Conservation (phyloP, 1,284 basidiomycete genomes). For the Kwoniella shivajii region DNA sequence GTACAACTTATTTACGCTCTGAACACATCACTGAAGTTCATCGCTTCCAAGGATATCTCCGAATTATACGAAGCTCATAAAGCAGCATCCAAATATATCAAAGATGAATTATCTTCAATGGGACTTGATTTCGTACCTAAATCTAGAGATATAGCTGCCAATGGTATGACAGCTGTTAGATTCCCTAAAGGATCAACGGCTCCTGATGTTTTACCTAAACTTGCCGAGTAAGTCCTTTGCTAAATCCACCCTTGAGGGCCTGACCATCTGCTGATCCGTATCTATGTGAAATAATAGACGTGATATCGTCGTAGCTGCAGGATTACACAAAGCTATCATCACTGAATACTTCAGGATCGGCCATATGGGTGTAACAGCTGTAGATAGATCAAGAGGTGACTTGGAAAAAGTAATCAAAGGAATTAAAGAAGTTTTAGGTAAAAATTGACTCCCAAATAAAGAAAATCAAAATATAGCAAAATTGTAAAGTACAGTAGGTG, state of each 20-base stretch:
- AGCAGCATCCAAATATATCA: slow-evolving; percentile 72
- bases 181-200: slow-evolving; percentile 76
- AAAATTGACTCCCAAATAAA: slow-evolving; percentile 53
- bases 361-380: slow-evolving; percentile 87
- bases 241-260: too few species aligned
- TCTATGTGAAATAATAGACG: slow-evolving; percentile 42
- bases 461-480: too few species aligned
- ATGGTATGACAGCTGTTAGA: slow-evolving; percentile 86
- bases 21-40: slow-evolving; percentile 73
- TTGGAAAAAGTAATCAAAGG: slow-evolving; percentile 72
- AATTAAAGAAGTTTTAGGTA: slow-evolving; percentile 62
- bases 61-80: slow-evolving; percentile 80
- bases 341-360: slow-evolving; percentile 62
- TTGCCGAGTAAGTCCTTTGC: slow-evolving; percentile 47
- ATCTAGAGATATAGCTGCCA: slow-evolving; percentile 69
- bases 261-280: slow-evolving; percentile 19
- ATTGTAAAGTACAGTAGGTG: too few species aligned
- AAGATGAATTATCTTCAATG: slow-evolving; percentile 67
- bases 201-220: slow-evolving; percentile 69
- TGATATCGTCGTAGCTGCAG: slow-evolving; percentile 83
- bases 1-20: slow-evolving; percentile 94
- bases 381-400: slow-evolving; percentile 70
- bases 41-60: slow-evolving; percentile 67
- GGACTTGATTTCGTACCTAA: slow-evolving; percentile 73
- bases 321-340: slow-evolving; percentile 84